Evolutionary conservation across 2,329 filamentous ascomycete species (phyloP).

Genomic region (Biscogniauxia marginata): DNA sequence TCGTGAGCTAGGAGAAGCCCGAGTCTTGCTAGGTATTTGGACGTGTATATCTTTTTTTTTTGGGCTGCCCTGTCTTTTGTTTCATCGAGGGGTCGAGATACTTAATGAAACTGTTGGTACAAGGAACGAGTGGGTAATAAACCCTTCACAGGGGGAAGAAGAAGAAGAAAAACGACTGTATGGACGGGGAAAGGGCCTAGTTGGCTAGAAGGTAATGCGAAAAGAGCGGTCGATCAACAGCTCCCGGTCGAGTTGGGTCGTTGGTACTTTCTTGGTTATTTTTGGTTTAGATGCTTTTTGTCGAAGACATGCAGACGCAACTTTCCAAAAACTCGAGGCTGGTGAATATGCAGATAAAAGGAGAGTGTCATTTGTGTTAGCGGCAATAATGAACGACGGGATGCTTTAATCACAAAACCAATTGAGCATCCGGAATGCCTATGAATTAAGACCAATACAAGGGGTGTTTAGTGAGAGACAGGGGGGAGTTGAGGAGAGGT

Average conservation of each 20-base stretch:
- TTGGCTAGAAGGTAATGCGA: background rate
- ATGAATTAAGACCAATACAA: background rate
- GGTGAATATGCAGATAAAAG: background rate
- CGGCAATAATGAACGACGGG: conserved; percentile 2
- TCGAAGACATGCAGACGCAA: background rate
- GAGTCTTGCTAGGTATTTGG: background rate
- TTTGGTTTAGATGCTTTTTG: background rate
- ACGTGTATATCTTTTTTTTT: background rate
- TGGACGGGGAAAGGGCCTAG: background rate
- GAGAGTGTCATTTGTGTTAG: background rate
- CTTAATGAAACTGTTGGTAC: conserved; percentile 16
- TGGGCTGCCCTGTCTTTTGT: conserved; percentile 22
- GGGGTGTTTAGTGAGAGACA: background rate
- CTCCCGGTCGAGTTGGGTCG: background rate
- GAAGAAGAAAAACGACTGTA: conserved; percentile 4
- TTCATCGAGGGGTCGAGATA: conserved; percentile 24
- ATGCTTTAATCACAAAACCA: background rate
- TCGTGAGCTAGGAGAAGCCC: conserved; percentile 5
- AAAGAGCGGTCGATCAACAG: background rate
- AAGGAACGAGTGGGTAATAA: conserved; percentile 10
- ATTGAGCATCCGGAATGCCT: background rate
- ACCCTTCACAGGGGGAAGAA: conserved; percentile 6
- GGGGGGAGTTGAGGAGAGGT: background rate
- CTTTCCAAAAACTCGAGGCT: background rate
- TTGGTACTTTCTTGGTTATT: background rate